Percentiles rank a stretch among this genome's conserved stretches.
These are phyloP conservation scores for Pythium grandisporangium DNA, from an alignment of 352 stramenopile species.

Conservation along the genomic window DNA sequence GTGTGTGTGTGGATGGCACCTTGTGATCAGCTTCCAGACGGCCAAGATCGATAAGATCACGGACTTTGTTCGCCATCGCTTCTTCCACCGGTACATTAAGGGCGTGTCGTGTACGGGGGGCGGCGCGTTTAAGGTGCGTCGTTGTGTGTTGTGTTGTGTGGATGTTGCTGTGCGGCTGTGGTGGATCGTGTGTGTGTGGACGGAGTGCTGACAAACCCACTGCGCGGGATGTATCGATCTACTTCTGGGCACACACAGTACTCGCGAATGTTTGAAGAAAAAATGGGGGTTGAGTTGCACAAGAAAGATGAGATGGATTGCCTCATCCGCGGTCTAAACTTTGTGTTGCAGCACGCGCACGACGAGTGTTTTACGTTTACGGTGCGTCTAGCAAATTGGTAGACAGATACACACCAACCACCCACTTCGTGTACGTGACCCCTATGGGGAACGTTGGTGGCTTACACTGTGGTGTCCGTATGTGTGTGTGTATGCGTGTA, in stretches of 20 bases:
- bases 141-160: no score
- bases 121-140: constrained; percentile 92
- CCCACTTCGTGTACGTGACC: no score
- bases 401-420: no score
- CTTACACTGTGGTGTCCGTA: no score
- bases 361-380: constrained; percentile 97
- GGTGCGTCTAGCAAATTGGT: no score
- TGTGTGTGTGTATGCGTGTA: not conserved
- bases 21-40: constrained; percentile 59
- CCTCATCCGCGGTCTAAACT: constrained; percentile 96
- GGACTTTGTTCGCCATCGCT: constrained; percentile 56
- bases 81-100: constrained; percentile 90
- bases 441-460: no score
- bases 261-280: constrained; percentile 75
- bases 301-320: constrained; percentile 96
- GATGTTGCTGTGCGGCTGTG: no score
- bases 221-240: not conserved
- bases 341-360: constrained; percentile 87
- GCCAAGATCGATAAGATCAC: constrained; percentile 61
- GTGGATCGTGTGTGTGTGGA: no score
- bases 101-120: constrained; percentile 88
- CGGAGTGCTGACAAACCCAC: not conserved
- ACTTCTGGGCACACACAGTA: constrained; percentile 20
- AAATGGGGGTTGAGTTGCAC: constrained; percentile 88
- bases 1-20: no score